Conservation (phyloP, 495 filamentous ascomycete genomes). For the Daldinia vernicosa region DNA sequence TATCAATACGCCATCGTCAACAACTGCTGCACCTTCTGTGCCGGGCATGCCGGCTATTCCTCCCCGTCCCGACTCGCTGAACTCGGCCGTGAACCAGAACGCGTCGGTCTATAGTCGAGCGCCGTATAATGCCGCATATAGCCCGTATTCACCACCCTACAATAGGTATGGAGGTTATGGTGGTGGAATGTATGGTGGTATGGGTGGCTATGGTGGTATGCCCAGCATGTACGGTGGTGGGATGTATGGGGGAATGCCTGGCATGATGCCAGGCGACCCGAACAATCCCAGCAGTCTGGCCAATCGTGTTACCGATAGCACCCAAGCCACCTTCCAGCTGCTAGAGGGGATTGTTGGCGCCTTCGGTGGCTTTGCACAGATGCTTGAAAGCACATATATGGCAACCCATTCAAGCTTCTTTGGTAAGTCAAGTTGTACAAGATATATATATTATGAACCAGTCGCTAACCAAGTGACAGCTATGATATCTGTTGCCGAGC, state of each 20-base stretch:
- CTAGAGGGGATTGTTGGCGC: constrained; percentile 99
- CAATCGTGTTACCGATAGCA: constrained; percentile 88
- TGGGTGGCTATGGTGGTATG: constrained; percentile 57
- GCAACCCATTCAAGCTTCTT: constrained; percentile 99
- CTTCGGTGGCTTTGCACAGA: constrained; percentile 97
- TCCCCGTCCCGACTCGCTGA: constrained; percentile 77
- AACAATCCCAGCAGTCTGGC: constrained; percentile 95
- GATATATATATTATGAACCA: neutral
- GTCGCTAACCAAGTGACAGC: constrained; percentile 63
- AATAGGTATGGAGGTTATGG: constrained; percentile 51
- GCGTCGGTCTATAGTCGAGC: constrained; percentile 77
- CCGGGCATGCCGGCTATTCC: constrained; percentile 77
- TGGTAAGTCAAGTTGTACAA: constrained; percentile 66
- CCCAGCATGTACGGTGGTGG: constrained; percentile 72
- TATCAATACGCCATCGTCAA: constrained; percentile 56
- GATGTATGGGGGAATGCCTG: constrained; percentile 65
- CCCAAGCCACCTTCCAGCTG: constrained; percentile 98
- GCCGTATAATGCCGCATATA: constrained; percentile 67
- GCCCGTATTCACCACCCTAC: constrained; percentile 60
- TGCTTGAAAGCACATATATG: constrained; percentile 99
- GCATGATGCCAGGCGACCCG: constrained; percentile 73
- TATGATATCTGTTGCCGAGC: constrained; percentile 98
- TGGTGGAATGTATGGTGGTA: constrained; percentile 52
- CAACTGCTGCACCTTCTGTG: constrained; percentile 51
- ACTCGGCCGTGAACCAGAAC: constrained; percentile 80